A percentile compares a stretch with the other conserved stretches of the same genome.
Evolutionary conservation across 179 eudicot species (phyloP).

Genomic region (Amaranthus tricolor): DNA sequence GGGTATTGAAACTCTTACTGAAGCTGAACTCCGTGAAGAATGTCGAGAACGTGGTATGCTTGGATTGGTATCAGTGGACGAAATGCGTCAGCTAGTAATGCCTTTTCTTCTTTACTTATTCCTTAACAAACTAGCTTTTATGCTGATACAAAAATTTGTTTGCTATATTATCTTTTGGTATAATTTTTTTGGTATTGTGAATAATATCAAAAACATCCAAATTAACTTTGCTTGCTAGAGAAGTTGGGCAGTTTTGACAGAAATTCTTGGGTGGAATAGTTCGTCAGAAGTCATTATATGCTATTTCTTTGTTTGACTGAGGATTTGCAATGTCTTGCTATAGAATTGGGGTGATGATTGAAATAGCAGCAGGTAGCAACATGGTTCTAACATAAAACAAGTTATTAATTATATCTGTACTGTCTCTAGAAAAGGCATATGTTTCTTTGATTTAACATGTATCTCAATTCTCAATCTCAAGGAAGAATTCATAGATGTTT

Average conservation of each 20-base stretch:
- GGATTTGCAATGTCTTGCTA: neutral
- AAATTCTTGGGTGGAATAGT: neutral
- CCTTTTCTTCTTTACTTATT: neutral
- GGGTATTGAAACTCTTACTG: conserved; percentile 90
- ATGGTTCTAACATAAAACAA: neutral
- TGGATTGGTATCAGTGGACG: conserved; percentile 77
- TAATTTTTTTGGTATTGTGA: neutral
- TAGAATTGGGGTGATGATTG: neutral
- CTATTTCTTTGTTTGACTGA: neutral
- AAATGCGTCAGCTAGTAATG: conserved; percentile 84
- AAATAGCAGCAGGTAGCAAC: neutral
- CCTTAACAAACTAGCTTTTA: neutral
- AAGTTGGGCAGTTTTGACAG: neutral
- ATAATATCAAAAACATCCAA: neutral
- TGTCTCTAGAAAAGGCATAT: neutral
- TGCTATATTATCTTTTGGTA: neutral
- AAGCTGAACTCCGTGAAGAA: conserved; percentile 85
- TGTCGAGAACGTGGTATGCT: conserved; percentile 92
- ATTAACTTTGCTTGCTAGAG: neutral
- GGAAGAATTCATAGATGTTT: neutral
- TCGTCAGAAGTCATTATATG: neutral
- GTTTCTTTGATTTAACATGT: neutral
- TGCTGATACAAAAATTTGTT: neutral
- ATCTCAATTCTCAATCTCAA: neutral
- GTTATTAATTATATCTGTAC: neutral